Conservation (phyloP, 352 stramenopile genomes). For the Globisporangium mamillatum region DNA sequence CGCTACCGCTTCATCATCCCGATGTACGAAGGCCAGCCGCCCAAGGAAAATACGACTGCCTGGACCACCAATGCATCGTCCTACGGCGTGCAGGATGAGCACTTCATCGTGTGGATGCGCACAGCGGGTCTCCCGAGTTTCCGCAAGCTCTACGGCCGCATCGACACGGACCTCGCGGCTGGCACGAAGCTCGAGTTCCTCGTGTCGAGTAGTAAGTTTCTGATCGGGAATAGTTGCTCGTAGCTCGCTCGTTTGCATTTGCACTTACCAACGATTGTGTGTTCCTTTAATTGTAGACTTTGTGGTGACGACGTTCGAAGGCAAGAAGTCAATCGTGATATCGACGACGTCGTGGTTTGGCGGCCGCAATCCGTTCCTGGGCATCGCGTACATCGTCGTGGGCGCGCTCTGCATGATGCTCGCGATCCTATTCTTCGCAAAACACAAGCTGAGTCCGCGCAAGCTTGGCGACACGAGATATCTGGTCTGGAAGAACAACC, state of each 20-base stretch:
- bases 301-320: constrained; percentile 92
- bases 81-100: constrained; percentile 96
- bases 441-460: constrained; percentile 93
- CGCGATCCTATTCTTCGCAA: constrained; percentile 94
- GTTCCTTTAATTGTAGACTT: constrained; percentile 79
- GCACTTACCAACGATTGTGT: constrained; percentile 27
- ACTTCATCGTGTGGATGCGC: constrained; percentile 99
- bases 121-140: constrained; percentile 97
- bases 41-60: constrained; percentile 74
- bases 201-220: constrained; percentile 76
- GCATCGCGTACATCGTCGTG: constrained; percentile 95
- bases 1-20: constrained; percentile 82
- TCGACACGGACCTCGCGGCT: constrained; percentile 89
- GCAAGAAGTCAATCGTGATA: constrained; percentile 96
- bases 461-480: constrained; percentile 95
- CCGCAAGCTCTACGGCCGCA: constrained; percentile 99
- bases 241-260: too few species aligned
- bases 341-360: constrained; percentile 96
- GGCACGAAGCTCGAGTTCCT: constrained; percentile 92
- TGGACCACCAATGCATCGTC: constrained; percentile 61
- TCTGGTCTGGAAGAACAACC: constrained; percentile 96
- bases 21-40: constrained; percentile 47
- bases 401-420: constrained; percentile 93
- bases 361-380: constrained; percentile 96
- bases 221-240: too few species aligned